Conservation (phyloP, 257 asterid genomes). For the Jaltomata sinuosa region DNA sequence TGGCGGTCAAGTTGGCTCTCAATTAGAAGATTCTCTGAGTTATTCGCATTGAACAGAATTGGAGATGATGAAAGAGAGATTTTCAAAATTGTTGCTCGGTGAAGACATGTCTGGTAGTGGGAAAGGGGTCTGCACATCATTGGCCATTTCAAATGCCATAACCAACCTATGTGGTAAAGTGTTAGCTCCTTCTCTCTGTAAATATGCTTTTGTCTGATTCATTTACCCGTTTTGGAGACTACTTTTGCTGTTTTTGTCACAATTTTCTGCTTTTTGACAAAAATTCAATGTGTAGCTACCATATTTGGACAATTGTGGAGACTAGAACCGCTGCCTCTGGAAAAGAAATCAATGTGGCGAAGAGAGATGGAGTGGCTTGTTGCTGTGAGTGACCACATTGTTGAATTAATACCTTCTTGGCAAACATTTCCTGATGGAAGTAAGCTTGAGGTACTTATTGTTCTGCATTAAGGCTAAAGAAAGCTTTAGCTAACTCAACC, state of each 20-base stretch:
- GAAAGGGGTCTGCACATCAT: slow-evolving; percentile 76
- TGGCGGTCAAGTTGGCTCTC: neutral
- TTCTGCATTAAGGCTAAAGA: neutral
- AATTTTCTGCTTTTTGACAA: neutral
- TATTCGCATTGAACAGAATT: slow-evolving; percentile 29
- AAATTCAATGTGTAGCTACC: slow-evolving; percentile 36
- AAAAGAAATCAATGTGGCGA: slow-evolving; percentile 71
- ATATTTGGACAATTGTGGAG: slow-evolving; percentile 92
- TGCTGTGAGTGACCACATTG: slow-evolving; percentile 61
- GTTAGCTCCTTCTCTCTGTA: neutral
- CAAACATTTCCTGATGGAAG: slow-evolving; percentile 76
- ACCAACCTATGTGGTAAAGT: slow-evolving; percentile 71
- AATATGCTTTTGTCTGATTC: too few relatives aligned
- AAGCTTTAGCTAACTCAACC: neutral
- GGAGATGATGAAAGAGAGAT: slow-evolving; percentile 85
- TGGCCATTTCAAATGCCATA: slow-evolving; percentile 78
- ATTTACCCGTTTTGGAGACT: too few relatives aligned
- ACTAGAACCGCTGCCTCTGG: slow-evolving; percentile 62
- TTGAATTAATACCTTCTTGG: slow-evolving; percentile 68
- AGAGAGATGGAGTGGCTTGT: slow-evolving; percentile 84
- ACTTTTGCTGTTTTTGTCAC: neutral
- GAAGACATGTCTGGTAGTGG: slow-evolving; percentile 97
- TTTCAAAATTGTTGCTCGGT: slow-evolving; percentile 71
- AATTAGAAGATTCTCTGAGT: neutral
- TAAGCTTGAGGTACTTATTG: slow-evolving; percentile 60